Evolutionary conservation across 2,329 filamentous ascomycete genomes (phyloP).

Genomic region (Alternaria metachromatica): DNA sequence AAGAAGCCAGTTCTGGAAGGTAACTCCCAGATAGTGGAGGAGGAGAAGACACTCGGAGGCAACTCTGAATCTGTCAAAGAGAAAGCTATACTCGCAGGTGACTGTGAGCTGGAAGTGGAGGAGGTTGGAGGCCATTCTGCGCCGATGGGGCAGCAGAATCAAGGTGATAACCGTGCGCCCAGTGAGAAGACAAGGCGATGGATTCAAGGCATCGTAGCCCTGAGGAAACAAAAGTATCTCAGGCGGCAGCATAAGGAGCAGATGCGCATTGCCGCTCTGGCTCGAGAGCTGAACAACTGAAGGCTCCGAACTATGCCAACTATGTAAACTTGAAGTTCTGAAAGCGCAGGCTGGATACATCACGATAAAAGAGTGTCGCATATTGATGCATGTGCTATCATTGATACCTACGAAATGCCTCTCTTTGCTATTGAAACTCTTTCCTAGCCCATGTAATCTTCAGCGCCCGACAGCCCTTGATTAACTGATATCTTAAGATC

Average conservation of each 20-base stretch:
- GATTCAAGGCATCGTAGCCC: neutral
- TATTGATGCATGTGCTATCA: rapidly evolving
- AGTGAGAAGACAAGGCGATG: neutral
- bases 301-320: neutral
- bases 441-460: neutral
- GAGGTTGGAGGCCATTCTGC: neutral
- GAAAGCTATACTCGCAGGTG: neutral
- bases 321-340: neutral
- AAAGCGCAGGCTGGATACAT: neutral
- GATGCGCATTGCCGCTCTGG: neutral
- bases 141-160: neutral
- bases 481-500: neutral
- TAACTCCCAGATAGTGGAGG: neutral
- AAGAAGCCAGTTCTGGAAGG: neutral
- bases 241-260: neutral
- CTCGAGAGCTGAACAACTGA: neutral
- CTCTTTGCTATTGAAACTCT: neutral
- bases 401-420: neutral
- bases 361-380: neutral
- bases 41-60: neutral
- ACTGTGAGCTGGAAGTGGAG: neutral
- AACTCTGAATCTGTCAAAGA: neutral
- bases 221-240: neutral
- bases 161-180: neutral
- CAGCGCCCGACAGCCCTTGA: neutral